These are phyloP conservation scores for Macrocybe gigantea DNA, from an alignment of 768 basidiomycete genomes.

Conservation along the genomic window DNA sequence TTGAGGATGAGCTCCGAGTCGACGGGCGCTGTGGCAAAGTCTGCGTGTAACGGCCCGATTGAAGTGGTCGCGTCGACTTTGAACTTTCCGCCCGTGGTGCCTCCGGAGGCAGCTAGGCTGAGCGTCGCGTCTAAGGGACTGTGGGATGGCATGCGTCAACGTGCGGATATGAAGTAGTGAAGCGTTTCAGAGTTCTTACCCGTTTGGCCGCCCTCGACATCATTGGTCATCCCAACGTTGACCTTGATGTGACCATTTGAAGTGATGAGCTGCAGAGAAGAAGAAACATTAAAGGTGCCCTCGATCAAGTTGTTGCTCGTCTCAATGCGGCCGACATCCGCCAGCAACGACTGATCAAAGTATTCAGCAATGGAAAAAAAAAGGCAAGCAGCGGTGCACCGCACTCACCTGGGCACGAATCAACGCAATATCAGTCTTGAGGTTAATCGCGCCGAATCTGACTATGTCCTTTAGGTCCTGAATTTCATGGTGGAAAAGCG, in stretches of 20 bases:
- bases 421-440: conserved; percentile 27
- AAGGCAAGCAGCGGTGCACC: not conserved
- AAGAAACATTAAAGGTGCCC: not conserved
- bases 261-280: not conserved
- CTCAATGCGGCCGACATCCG: not conserved
- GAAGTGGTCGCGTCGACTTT: not conserved
- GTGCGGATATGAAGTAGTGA: too few species aligned
- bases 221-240: too few species aligned
- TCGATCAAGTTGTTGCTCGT: not conserved
- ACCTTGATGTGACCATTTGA: not conserved
- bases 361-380: not conserved
- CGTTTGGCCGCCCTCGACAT: too few species aligned
- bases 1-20: not conserved
- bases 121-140: not conserved
- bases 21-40: not conserved
- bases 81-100: not conserved
- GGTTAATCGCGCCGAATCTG: conserved; percentile 31
- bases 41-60: not conserved
- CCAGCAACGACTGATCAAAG: not conserved
- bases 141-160: too few species aligned
- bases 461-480: conserved; percentile 27
- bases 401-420: conserved; percentile 28
- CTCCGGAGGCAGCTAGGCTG: not conserved
- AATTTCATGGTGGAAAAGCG: conserved; percentile 34
- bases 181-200: too few species aligned